Evolutionary conservation across 805 yeast genomes (phyloP).

Genomic region (Monosporozyma aerobia): DNA sequence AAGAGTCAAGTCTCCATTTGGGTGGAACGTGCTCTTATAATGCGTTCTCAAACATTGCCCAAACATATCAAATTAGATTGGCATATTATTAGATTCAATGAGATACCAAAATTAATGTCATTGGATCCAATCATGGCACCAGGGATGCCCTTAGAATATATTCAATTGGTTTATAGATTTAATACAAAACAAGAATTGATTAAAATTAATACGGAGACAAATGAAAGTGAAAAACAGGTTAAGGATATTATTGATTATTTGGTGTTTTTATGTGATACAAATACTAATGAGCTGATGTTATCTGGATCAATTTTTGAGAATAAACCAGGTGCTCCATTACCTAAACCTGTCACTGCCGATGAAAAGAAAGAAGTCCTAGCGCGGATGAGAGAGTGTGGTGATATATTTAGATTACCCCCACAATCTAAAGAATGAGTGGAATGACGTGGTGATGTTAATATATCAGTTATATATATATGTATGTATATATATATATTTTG

Average conservation of each 20-base stretch:
- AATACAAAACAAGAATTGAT: conserved; percentile 53
- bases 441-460: not conserved
- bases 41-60: conserved; percentile 50
- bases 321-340: conserved; percentile 34
- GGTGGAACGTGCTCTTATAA: conserved; percentile 49
- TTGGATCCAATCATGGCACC: conserved; percentile 61
- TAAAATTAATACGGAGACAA: conserved; percentile 37
- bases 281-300: conserved; percentile 45
- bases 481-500: not conserved
- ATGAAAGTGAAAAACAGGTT: conserved; percentile 38
- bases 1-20: conserved; percentile 45
- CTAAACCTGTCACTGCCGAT: conserved; percentile 18
- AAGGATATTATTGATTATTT: conserved; percentile 53
- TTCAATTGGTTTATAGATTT: conserved; percentile 55
- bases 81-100: conserved; percentile 64
- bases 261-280: conserved; percentile 54
- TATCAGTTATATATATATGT: not conserved
- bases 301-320: conserved; percentile 64
- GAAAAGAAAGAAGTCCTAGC: conserved; percentile 20
- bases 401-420: conserved; percentile 20
- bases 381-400: conserved; percentile 27
- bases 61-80: conserved; percentile 53
- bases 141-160: conserved; percentile 42
- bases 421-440: not conserved
- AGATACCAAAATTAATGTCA: conserved; percentile 62